These are phyloP conservation scores for Teunomyces panamensis DNA, from an alignment of 805 yeast genomes.

Conservation along the genomic window DNA sequence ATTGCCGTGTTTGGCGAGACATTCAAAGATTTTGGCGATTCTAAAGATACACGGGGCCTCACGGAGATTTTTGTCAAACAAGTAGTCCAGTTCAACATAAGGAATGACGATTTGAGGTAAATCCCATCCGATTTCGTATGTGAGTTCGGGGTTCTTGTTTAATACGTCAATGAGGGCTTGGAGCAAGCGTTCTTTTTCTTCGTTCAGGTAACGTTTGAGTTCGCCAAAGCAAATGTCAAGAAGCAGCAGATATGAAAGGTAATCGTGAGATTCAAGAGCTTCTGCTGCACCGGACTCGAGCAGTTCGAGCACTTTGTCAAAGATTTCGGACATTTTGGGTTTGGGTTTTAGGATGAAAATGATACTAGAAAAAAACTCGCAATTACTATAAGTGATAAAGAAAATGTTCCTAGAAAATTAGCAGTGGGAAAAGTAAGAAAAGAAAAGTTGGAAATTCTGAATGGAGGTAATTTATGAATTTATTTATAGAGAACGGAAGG, in stretches of 20 bases:
- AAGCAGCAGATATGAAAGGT: slow-evolving; percentile 67
- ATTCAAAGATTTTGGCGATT: slow-evolving; percentile 53
- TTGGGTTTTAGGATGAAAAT: no score
- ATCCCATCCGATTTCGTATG: slow-evolving; percentile 86
- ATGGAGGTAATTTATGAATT: no score
- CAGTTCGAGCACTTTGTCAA: slow-evolving; percentile 25
- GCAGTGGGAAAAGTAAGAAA: no score
- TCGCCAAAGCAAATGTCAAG: slow-evolving; percentile 58
- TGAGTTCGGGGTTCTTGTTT: slow-evolving; percentile 43
- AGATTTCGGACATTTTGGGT: slow-evolving; percentile 1
- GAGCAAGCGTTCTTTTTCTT: slow-evolving; percentile 52
- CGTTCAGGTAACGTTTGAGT: slow-evolving; percentile 42
- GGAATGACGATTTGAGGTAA: slow-evolving; percentile 66
- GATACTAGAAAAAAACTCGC: not conserved
- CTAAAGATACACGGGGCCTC: slow-evolving; percentile 37
- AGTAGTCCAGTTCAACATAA: slow-evolving; percentile 43
- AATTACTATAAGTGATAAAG: no score
- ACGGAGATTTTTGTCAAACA: slow-evolving; percentile 27
- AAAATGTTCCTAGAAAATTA: no score
- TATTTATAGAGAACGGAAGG: no score
- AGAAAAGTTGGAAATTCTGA: no score
- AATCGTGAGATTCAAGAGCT: slow-evolving; percentile 52
- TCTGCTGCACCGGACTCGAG: slow-evolving; percentile 32
- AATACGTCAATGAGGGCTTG: slow-evolving; percentile 44
- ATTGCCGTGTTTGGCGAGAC: slow-evolving; percentile 67